phyloP scores from a whole-genome alignment of 75 land plant species.

The Larix kaempferi region DNA sequence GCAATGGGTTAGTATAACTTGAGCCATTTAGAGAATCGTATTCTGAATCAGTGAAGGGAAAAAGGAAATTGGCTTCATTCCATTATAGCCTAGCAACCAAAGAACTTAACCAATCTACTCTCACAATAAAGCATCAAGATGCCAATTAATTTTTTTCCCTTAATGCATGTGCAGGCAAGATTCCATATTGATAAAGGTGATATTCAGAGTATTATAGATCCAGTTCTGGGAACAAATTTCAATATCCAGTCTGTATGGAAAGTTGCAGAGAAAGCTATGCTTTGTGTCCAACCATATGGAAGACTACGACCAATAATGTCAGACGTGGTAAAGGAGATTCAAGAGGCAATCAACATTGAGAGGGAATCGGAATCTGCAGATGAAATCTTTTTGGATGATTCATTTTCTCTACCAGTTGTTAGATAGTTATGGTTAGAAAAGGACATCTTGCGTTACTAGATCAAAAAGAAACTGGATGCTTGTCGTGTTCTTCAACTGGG shows the following conservation, averaged over 20 bases:
- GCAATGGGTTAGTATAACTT: constrained; percentile 48
- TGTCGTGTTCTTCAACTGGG: not conserved
- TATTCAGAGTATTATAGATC: constrained; percentile 58
- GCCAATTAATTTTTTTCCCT: not conserved
- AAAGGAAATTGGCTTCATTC: not conserved
- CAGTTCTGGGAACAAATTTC: constrained; percentile 27
- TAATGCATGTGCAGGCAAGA: constrained; percentile 42
- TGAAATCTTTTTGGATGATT: constrained; percentile 5
- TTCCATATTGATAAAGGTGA: constrained; percentile 59
- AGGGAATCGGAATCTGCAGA: constrained; percentile 13
- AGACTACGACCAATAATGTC: constrained; percentile 69
- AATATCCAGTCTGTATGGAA: constrained; percentile 75
- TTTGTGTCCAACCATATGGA: constrained; percentile 61
- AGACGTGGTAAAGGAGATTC: constrained; percentile 73
- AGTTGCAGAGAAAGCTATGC: constrained; percentile 62
- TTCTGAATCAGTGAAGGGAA: not conserved
- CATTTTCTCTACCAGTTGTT: not conserved
- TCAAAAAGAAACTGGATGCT: not conserved
- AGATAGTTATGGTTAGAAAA: not conserved
- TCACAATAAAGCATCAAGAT: not conserved
- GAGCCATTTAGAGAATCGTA: not conserved
- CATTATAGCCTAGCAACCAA: not conserved
- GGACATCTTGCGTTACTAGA: not conserved
- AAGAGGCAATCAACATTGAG: constrained; percentile 59
- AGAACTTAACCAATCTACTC: not conserved